Conservation (phyloP, 2,329 filamentous ascomycete genomes). For the Coniochaeta prunicola region DNA sequence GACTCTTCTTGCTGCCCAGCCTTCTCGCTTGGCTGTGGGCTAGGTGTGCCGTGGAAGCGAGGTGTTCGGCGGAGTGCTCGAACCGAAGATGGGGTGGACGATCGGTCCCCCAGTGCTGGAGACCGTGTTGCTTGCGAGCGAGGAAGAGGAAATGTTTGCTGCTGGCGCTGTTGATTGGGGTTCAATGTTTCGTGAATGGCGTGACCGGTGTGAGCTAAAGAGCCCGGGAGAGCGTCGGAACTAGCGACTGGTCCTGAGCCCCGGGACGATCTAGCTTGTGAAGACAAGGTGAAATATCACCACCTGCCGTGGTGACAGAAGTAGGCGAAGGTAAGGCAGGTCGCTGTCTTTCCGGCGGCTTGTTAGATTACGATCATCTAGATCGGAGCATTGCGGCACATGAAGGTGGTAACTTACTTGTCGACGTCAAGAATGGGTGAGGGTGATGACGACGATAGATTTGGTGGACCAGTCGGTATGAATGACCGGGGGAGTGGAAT, state of each 20-base stretch:
- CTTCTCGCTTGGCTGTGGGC: constrained; percentile 24
- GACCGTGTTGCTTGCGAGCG: constrained; percentile 23
- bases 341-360: background rate
- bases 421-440: background rate
- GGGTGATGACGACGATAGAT: background rate
- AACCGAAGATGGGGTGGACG: constrained; percentile 39
- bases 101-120: constrained; percentile 24
- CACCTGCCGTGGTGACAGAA: constrained; percentile 21
- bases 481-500: background rate
- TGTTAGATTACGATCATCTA: background rate
- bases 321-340: background rate
- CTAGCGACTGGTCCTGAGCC: constrained; percentile 31
- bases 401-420: background rate
- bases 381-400: background rate
- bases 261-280: constrained; percentile 25
- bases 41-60: constrained; percentile 38
- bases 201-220: constrained; percentile 43
- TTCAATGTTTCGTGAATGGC: constrained; percentile 41
- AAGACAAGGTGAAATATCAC: constrained; percentile 37
- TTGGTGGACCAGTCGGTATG: background rate
- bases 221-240: constrained; percentile 27
- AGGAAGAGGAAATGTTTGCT: constrained; percentile 27
- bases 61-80: constrained; percentile 44
- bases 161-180: constrained; percentile 29
- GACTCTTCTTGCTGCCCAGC: background rate